These are phyloP conservation scores for Ophiognomonia clavigignenti-juglandacearum DNA, from an alignment of 2,329 filamentous ascomycete genomes.

Conservation along the genomic window DNA sequence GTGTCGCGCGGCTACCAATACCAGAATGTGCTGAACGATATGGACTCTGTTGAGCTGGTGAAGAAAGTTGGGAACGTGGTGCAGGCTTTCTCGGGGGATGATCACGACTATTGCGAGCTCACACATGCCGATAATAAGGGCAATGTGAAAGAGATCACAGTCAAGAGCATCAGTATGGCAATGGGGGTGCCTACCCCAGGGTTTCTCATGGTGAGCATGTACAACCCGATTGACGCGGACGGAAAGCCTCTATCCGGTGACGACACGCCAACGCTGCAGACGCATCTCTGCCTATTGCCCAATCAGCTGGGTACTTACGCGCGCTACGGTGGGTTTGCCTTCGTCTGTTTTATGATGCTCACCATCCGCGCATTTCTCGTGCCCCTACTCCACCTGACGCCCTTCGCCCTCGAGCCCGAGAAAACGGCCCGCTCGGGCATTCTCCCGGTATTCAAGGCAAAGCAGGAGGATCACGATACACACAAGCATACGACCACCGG, in stretches of 20 bases:
- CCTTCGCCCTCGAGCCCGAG: slow-evolving; percentile 45
- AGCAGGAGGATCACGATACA: slow-evolving; percentile 43
- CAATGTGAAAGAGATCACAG: slow-evolving; percentile 76
- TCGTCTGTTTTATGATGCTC: slow-evolving; percentile 45
- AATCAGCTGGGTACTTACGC: slow-evolving; percentile 83
- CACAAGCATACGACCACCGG: slow-evolving; percentile 20
- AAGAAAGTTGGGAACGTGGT: slow-evolving; percentile 75
- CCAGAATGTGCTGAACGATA: slow-evolving; percentile 81
- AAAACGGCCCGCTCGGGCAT: slow-evolving; percentile 16
- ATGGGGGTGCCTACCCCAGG: slow-evolving; percentile 91
- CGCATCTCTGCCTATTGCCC: slow-evolving; percentile 84
- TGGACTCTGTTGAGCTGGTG: slow-evolving; percentile 71
- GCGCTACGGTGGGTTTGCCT: slow-evolving; percentile 64
- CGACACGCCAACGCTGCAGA: slow-evolving; percentile 65
- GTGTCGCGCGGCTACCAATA: slow-evolving; percentile 87
- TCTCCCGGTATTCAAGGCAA: slow-evolving; percentile 49
- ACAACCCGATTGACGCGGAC: slow-evolving; percentile 74
- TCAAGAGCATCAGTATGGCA: slow-evolving; percentile 92
- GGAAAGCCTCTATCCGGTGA: slow-evolving; percentile 42
- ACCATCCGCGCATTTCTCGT: slow-evolving; percentile 52
- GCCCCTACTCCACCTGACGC: slow-evolving; percentile 46
- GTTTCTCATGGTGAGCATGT: slow-evolving; percentile 83
- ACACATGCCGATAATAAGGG: slow-evolving; percentile 66
- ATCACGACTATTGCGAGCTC: slow-evolving; percentile 96
- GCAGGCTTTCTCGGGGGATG: slow-evolving; percentile 90